These are phyloP conservation scores for Wolfiporia cocos DNA, from an alignment of 1,284 basidiomycete genomes.

Conservation along the genomic window DNA sequence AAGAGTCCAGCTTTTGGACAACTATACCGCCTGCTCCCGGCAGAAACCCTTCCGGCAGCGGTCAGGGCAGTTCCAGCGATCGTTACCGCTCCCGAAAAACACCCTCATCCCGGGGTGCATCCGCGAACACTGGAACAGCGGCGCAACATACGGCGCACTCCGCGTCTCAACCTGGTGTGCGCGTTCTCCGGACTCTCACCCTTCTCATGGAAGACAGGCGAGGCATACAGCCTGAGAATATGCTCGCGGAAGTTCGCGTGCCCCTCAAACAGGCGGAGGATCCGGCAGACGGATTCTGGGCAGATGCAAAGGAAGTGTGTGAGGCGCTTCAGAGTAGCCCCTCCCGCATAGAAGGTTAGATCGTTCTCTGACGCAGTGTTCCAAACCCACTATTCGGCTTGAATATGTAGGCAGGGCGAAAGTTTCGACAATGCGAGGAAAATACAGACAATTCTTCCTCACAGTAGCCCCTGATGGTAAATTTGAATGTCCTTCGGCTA, in stretches of 20 bases:
- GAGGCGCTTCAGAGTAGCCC: conserved; percentile 53
- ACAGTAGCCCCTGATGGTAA: conserved; percentile 43
- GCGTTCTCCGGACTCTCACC: conserved; percentile 43
- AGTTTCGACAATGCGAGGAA: conserved; percentile 60
- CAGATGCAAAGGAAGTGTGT: conserved; percentile 56
- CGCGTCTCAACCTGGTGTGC: too few species aligned
- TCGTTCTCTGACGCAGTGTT: background rate
- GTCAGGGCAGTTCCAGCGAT: too few species aligned
- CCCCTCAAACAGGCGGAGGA: conserved; percentile 40
- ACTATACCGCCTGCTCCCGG: too few species aligned
- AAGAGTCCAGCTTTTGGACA: too few species aligned
- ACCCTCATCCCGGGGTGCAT: too few species aligned
- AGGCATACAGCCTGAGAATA: conserved; percentile 41
- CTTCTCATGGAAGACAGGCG: conserved; percentile 60
- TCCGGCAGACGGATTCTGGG: conserved; percentile 57
- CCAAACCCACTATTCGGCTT: background rate
- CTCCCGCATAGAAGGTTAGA: conserved; percentile 57
- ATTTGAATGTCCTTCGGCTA: conserved; percentile 25
- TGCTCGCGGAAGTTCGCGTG: conserved; percentile 61
- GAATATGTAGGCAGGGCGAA: conserved; percentile 53
- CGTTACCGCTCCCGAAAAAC: too few species aligned
- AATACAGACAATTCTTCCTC: conserved; percentile 65
- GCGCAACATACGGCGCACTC: too few species aligned
- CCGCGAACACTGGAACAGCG: too few species aligned
- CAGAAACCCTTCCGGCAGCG: too few species aligned